phyloP scores from a whole-genome alignment of 2,329 filamentous ascomycete species.

The Fusarium sp. region DNA sequence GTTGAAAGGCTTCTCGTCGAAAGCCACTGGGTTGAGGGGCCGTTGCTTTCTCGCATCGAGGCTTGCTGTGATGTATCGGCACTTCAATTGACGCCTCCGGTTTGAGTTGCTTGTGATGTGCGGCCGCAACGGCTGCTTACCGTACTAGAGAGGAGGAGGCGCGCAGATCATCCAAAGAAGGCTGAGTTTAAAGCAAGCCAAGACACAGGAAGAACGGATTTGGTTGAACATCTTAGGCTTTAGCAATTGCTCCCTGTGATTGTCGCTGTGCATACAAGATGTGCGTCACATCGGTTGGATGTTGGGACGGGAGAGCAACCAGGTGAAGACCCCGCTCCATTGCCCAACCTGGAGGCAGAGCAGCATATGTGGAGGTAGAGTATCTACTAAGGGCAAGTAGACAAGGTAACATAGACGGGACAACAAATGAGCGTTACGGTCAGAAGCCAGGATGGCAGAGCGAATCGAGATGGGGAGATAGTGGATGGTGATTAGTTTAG shows the following conservation, averaged over 20 bases:
- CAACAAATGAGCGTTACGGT: slow-evolving; percentile 16
- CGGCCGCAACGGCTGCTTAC: slow-evolving; percentile 14
- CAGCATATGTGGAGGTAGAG: slow-evolving; percentile 11
- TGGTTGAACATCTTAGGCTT: slow-evolving; percentile 1
- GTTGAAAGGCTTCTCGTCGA: slow-evolving; percentile 3
- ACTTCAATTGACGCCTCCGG: slow-evolving; percentile 4
- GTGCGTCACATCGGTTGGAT: slow-evolving; percentile 28
- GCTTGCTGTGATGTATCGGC: slow-evolving; percentile 1
- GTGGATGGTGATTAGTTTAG: slow-evolving; percentile 14
- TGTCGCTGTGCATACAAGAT: slow-evolving; percentile 2
- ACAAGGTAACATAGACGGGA: slow-evolving; percentile 1
- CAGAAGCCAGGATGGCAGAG: slow-evolving; percentile 5
- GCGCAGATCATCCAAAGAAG: slow-evolving; percentile 14
- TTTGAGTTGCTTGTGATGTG: slow-evolving; percentile 8
- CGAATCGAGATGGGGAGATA: slow-evolving; percentile 25
- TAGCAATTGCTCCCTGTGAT: slow-evolving; percentile 3
- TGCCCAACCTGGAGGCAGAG: slow-evolving; percentile 7
- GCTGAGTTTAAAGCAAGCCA: slow-evolving; percentile 20
- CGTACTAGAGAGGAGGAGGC: slow-evolving; percentile 1
- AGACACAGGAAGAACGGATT: slow-evolving; percentile 4
- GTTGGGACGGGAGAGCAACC: slow-evolving; percentile 30
- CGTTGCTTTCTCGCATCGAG: slow-evolving; percentile 13
- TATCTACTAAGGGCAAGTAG: slow-evolving; percentile 10
- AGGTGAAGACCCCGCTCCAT: slow-evolving; percentile 17
- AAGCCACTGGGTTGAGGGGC: slow-evolving; percentile 4